phyloP scores from a whole-genome alignment of 306 rosid species.

The Fragaria vesca region DNA sequence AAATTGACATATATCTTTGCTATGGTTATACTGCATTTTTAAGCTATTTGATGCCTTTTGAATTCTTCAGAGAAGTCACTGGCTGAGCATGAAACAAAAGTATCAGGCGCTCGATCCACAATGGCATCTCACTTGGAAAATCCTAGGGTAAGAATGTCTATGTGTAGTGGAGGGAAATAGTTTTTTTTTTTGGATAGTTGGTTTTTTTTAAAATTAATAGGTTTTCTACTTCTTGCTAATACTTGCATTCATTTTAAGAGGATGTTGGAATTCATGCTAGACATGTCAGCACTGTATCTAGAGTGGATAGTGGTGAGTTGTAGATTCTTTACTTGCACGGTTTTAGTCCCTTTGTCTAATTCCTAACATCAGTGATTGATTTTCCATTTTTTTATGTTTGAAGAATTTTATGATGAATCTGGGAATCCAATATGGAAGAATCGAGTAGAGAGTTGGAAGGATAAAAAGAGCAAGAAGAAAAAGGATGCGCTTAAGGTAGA shows the following conservation, averaged over 20 bases:
- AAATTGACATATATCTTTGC: constrained; percentile 2
- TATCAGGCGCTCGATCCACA: constrained; percentile 44
- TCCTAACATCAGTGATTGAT: constrained; percentile 8
- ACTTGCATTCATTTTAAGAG: constrained; percentile 38
- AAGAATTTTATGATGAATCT: constrained; percentile 71
- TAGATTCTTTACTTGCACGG: constrained; percentile 14
- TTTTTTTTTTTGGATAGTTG: not conserved
- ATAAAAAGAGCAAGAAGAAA: constrained; percentile 85
- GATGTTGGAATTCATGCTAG: constrained; percentile 91
- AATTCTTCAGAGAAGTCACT: constrained; percentile 45
- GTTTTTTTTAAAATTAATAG: not conserved
- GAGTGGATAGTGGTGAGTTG: constrained; percentile 79
- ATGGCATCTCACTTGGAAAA: constrained; percentile 50
- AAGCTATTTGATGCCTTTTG: constrained; percentile 7
- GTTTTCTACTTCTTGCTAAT: constrained; percentile 12
- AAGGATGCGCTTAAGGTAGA: constrained; percentile 50
- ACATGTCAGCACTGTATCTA: constrained; percentile 83
- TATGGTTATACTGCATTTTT: not conserved
- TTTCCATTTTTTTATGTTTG: constrained; percentile 28
- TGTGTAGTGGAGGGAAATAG: not conserved
- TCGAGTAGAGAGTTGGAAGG: constrained; percentile 99
- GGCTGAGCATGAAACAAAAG: constrained; percentile 43
- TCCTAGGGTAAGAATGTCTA: constrained; percentile 47
- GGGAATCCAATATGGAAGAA: constrained; percentile 99
- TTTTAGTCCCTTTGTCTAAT: constrained; percentile 18